Conservation (phyloP, 805 yeast genomes). For the Yamadazyma nakazawae region DNA sequence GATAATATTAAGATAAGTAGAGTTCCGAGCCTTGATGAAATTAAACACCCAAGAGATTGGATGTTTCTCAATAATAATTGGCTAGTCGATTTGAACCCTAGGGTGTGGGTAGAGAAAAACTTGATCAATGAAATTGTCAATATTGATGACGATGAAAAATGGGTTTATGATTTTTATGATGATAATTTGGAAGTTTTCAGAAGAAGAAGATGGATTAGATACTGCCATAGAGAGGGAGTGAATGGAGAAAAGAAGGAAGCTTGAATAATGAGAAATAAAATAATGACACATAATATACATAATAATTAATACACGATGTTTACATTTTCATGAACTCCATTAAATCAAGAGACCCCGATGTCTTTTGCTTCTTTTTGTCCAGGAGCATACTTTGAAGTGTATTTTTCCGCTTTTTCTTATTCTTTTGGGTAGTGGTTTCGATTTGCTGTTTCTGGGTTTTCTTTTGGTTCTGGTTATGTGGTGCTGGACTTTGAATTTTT, state of each 20-base stretch:
- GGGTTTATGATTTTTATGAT: constrained; percentile 69
- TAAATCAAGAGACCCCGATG: constrained; percentile 36
- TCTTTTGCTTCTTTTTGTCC: constrained; percentile 35
- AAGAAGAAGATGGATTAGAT: constrained; percentile 66
- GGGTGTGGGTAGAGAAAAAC: constrained; percentile 57
- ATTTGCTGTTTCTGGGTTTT: not conserved
- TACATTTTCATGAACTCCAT: constrained; percentile 45
- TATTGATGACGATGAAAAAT: constrained; percentile 72
- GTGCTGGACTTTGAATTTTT: not conserved
- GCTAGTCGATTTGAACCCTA: constrained; percentile 64
- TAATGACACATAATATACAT: not conserved
- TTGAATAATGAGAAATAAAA: not conserved
- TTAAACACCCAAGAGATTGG: constrained; percentile 56
- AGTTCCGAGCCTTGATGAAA: constrained; percentile 20
- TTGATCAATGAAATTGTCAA: constrained; percentile 50
- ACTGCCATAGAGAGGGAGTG: constrained; percentile 5
- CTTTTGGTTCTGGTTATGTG: no score
- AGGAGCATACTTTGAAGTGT: constrained; percentile 40
- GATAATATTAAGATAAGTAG: constrained; percentile 13
- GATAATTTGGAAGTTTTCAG: constrained; percentile 40
- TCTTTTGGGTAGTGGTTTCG: not conserved
- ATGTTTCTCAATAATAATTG: constrained; percentile 39
- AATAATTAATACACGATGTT: not conserved
- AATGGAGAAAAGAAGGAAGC: not conserved
- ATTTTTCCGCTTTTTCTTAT: constrained; percentile 47